Percentiles rank a stretch among this genome's conserved stretches.
phyloP scores from a whole-genome alignment of 805 yeast species.

The Hanseniaspora singularis region DNA sequence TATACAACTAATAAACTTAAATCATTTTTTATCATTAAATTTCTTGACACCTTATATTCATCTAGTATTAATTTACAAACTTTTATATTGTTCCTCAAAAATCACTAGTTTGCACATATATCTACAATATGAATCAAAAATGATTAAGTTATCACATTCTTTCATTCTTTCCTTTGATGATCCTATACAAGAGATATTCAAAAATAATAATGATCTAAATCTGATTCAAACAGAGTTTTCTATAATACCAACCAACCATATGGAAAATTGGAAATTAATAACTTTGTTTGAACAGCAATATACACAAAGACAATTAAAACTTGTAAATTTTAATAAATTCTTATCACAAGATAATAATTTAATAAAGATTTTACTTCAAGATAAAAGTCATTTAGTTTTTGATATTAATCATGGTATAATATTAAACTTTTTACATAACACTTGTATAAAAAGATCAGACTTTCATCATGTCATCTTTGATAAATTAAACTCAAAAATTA shows the following conservation, averaged over 20 bases:
- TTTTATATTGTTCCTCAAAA: too few species aligned
- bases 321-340: background rate
- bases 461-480: constrained; percentile 2
- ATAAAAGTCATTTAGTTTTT: background rate
- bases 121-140: background rate
- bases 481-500: background rate
- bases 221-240: constrained; percentile 3
- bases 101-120: too few species aligned
- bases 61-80: too few species aligned
- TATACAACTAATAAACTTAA: too few species aligned
- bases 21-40: too few species aligned
- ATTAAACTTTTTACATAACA: background rate
- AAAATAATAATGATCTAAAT: background rate
- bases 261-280: background rate
- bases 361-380: background rate
- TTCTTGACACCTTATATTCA: too few species aligned
- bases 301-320: background rate
- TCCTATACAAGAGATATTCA: background rate
- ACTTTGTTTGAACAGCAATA: background rate
- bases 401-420: constrained; percentile 1
- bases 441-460: constrained; percentile 1
- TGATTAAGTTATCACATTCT: background rate
- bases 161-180: background rate
- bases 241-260: background rate
- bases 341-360: background rate